Evolutionary conservation across 768 basidiomycete species (phyloP).

Genomic region (Tylopilus balloui): DNA sequence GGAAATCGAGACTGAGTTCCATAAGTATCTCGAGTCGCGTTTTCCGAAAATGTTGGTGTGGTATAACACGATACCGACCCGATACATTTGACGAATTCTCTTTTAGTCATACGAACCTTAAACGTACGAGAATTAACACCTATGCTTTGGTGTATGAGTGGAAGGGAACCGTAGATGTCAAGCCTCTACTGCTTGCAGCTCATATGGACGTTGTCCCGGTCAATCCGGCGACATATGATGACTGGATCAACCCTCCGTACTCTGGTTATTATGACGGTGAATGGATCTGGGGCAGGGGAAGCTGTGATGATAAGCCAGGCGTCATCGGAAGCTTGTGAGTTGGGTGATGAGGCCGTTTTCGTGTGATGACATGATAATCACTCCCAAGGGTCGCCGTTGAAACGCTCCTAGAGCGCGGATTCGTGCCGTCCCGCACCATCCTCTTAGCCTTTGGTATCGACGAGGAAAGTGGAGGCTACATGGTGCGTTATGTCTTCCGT

Average conservation of each 20-base stretch:
- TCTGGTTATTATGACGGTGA: slow-evolving; percentile 44
- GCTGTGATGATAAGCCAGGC: slow-evolving; percentile 41
- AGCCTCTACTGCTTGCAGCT: slow-evolving; percentile 51
- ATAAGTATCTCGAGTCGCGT: slow-evolving; percentile 32
- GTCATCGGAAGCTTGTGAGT: slow-evolving; percentile 35
- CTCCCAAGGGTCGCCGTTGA: slow-evolving; percentile 25
- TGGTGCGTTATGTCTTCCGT: slow-evolving; percentile 24
- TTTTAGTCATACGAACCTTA: slow-evolving; percentile 42
- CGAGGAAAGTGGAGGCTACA: slow-evolving; percentile 40
- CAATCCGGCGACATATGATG: slow-evolving; percentile 38
- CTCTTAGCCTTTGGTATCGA: slow-evolving; percentile 41
- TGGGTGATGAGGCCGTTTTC: background rate
- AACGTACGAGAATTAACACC: slow-evolving; percentile 54
- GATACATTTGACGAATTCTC: background rate
- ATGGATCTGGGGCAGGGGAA: slow-evolving; percentile 47
- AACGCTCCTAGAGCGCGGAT: slow-evolving; percentile 26
- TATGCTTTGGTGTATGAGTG: slow-evolving; percentile 60
- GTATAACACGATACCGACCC: background rate
- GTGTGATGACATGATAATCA: background rate
- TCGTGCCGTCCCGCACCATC: slow-evolving; percentile 29
- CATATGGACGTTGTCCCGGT: slow-evolving; percentile 53
- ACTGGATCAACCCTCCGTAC: slow-evolving; percentile 49
- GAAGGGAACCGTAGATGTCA: slow-evolving; percentile 49
- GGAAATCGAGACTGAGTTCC: slow-evolving; percentile 27
- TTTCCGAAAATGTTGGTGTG: slow-evolving; percentile 56